Percentiles rank a stretch among this genome's conserved stretches.
These are phyloP conservation scores for Tricholoma bakamatsutake DNA, from an alignment of 768 basidiomycete species.

Conservation along the genomic window DNA sequence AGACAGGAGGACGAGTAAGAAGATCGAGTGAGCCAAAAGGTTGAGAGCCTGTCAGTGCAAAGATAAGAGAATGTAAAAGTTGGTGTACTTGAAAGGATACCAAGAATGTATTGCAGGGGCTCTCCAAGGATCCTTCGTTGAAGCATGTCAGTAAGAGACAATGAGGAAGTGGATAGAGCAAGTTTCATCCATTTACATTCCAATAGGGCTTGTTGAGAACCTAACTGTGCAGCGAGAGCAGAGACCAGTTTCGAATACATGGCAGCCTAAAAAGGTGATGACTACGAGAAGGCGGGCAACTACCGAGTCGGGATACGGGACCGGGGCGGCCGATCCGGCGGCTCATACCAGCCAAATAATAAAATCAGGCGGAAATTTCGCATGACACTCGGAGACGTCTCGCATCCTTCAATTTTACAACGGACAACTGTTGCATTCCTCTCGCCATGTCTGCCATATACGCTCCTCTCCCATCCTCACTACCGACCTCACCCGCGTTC, in stretches of 20 bases:
- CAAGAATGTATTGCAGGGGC: conserved; percentile 89
- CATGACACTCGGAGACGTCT: background rate
- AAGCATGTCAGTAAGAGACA: conserved; percentile 41
- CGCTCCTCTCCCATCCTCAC: conserved; percentile 28
- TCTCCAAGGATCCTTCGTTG: conserved; percentile 58
- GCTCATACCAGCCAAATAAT: background rate
- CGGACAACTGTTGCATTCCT: conserved; percentile 12
- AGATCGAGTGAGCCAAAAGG: conserved; percentile 85
- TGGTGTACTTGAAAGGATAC: conserved; percentile 29
- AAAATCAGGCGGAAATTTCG: conserved; percentile 2
- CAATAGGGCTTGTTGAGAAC: conserved; percentile 28
- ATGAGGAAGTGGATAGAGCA: conserved; percentile 12
- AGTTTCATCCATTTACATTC: conserved; percentile 43
- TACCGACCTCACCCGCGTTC: conserved; percentile 22
- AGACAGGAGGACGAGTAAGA: conserved; percentile 66
- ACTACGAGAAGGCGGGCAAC: conserved; percentile 5
- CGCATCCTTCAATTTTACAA: background rate
- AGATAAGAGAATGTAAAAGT: conserved; percentile 9
- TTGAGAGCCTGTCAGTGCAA: conserved; percentile 51
- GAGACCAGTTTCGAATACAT: conserved; percentile 17
- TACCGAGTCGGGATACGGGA: conserved; percentile 7
- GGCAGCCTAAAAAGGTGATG: background rate
- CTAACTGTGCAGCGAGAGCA: conserved; percentile 22
- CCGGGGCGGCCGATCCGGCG: conserved; percentile 14
- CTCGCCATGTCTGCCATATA: conserved; percentile 31